Conservation (phyloP, 2,329 filamentous ascomycete genomes). For the Pyrenophora graminea region DNA sequence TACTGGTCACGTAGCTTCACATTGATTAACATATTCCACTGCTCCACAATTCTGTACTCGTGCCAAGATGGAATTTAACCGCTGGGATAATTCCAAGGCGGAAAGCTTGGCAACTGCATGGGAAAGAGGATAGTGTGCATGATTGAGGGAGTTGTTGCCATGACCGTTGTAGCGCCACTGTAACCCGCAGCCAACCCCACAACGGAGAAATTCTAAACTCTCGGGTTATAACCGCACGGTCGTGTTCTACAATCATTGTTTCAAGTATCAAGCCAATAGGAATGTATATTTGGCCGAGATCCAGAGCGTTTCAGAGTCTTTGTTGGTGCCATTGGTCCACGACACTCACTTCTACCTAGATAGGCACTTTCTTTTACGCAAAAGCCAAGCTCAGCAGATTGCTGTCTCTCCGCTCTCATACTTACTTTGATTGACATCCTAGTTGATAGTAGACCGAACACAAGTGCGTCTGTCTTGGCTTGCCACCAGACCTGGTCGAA, state of each 20-base stretch:
- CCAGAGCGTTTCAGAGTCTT: background rate
- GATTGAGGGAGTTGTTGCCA: slow-evolving; percentile 7
- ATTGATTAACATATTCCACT: slow-evolving; percentile 12
- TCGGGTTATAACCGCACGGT: slow-evolving; percentile 27
- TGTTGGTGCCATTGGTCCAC: background rate
- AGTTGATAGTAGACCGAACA: slow-evolving; percentile 22
- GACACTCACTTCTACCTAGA: background rate
- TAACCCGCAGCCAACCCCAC: slow-evolving; percentile 19
- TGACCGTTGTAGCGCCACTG: slow-evolving; percentile 12
- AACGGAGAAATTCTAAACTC: slow-evolving; percentile 30
- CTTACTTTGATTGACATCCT: slow-evolving; percentile 20
- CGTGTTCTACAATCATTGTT: slow-evolving; percentile 23
- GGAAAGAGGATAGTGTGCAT: slow-evolving; percentile 9
- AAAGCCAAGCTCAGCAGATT: slow-evolving; percentile 27
- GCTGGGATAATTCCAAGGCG: slow-evolving; percentile 18
- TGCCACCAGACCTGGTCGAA: slow-evolving; percentile 8
- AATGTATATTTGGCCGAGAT: background rate
- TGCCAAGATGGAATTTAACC: slow-evolving; percentile 27
- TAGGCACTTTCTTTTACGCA: slow-evolving; percentile 5
- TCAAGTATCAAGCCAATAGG: slow-evolving; percentile 25
- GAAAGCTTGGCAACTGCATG: slow-evolving; percentile 21
- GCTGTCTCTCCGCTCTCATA: slow-evolving; percentile 14
- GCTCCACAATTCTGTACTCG: slow-evolving; percentile 10
- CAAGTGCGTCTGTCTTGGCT: slow-evolving; percentile 10
- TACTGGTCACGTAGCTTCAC: slow-evolving; percentile 13